A percentile compares a stretch with the other conserved stretches of the same genome.
Conservation (phyloP, 2,329 filamentous ascomycete genomes). For the Fusarium phyllophilum region DNA sequence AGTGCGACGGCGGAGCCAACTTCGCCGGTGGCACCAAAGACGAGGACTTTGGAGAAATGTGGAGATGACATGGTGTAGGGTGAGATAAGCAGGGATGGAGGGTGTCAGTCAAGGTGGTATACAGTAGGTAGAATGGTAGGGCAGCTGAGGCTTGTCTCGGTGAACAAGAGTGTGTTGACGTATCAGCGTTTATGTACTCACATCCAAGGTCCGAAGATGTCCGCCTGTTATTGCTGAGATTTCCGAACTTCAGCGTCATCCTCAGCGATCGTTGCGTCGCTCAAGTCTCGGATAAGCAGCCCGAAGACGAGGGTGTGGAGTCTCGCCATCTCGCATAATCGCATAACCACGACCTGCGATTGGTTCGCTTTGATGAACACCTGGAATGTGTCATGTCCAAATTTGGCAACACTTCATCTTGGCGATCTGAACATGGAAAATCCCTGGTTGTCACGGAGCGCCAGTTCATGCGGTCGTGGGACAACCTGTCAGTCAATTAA, state of each 20-base stretch:
- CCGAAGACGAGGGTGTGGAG: background rate
- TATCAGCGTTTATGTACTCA: background rate
- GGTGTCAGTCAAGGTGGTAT: background rate
- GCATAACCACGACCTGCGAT: background rate
- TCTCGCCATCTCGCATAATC: background rate
- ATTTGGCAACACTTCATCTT: background rate
- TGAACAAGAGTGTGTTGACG: background rate
- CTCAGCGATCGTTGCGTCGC: background rate
- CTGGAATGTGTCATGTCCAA: background rate
- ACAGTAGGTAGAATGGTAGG: background rate
- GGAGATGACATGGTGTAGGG: background rate
- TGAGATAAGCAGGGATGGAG: background rate
- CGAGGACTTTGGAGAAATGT: conserved; percentile 3
- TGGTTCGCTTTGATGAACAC: background rate
- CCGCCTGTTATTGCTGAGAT: background rate
- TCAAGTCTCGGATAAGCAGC: background rate
- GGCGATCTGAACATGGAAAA: background rate
- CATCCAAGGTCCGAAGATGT: background rate
- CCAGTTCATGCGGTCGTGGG: background rate
- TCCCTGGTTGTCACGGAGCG: background rate
- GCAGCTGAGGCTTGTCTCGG: background rate
- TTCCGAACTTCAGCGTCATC: background rate
- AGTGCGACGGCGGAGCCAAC: conserved; percentile 4
- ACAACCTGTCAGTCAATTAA: background rate
- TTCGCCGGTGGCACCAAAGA: conserved; percentile 5